A percentile compares a stretch with the other conserved stretches of the same genome.
phyloP scores from a whole-genome alignment of 805 yeast species.

The Nakazawaea ernobii region DNA sequence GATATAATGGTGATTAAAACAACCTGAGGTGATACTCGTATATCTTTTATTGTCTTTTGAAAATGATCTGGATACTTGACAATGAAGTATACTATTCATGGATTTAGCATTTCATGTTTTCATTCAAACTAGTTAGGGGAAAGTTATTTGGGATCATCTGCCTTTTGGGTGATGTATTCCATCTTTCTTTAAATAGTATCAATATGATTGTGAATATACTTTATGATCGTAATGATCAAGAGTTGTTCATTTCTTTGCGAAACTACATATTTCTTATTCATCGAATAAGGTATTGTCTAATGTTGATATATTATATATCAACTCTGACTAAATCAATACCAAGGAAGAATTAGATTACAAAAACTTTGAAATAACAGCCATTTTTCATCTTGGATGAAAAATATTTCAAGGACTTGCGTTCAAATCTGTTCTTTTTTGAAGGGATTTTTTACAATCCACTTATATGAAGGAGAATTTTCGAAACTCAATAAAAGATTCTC shows the following conservation, averaged over 20 bases:
- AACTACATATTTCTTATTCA: slow-evolving; percentile 12
- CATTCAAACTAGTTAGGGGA: background rate
- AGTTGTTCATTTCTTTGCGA: background rate
- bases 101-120: background rate
- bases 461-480: slow-evolving; percentile 1
- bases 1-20: background rate
- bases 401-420: slow-evolving; percentile 1
- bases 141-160: too few relatives aligned
- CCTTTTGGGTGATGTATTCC: too few relatives aligned
- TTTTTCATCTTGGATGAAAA: background rate
- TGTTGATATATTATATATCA: slow-evolving; percentile 7
- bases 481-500: slow-evolving; percentile 3
- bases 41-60: slow-evolving; percentile 3
- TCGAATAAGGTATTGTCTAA: slow-evolving; percentile 22
- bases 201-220: background rate
- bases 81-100: too few relatives aligned
- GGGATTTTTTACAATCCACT: background rate
- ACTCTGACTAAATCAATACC: slow-evolving; percentile 26
- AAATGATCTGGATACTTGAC: background rate
- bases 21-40: background rate
- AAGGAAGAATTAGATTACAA: slow-evolving; percentile 24
- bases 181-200: too few relatives aligned
- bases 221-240: background rate
- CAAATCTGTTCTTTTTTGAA: slow-evolving; percentile 11
- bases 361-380: slow-evolving; percentile 7